These are phyloP conservation scores for Chytriomyces sp. DNA, from an alignment of 192 early-diverging fungal species.

Conservation along the genomic window DNA sequence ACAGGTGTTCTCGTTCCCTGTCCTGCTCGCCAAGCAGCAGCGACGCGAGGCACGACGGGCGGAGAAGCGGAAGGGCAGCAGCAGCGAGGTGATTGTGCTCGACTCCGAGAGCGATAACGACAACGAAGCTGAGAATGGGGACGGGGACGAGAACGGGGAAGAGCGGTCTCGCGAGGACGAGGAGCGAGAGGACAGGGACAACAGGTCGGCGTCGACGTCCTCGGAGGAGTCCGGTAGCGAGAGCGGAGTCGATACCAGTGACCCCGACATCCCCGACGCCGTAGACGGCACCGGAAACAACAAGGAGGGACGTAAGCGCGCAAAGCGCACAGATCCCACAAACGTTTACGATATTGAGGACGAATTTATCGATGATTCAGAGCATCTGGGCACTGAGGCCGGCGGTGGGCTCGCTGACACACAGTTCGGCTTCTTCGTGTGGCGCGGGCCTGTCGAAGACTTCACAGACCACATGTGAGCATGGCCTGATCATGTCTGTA, in stretches of 20 bases:
- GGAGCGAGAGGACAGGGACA: not conserved
- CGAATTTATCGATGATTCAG: slow-evolving; percentile 55
- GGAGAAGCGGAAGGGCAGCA: not conserved
- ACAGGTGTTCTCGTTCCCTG: slow-evolving; percentile 15
- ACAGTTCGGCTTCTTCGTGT: slow-evolving; percentile 45
- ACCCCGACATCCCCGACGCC: too few species aligned
- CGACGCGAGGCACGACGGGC: not conserved
- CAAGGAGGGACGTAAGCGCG: not conserved
- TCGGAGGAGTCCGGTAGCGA: too few species aligned
- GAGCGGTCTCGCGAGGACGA: not conserved
- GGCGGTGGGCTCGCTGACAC: slow-evolving; percentile 5
- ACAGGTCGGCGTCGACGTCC: not conserved
- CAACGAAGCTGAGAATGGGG: slow-evolving; percentile 10
- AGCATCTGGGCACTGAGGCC: slow-evolving; percentile 26
- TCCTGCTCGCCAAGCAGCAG: not conserved
- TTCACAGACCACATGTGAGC: slow-evolving; percentile 43
- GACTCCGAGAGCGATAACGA: slow-evolving; percentile 15
- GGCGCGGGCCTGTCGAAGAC: slow-evolving; percentile 44
- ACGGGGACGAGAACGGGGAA: slow-evolving; percentile 3
- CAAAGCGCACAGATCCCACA: slow-evolving; percentile 27
- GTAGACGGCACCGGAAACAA: not conserved
- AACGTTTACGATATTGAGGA: slow-evolving; percentile 53
- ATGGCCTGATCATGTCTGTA: not conserved
- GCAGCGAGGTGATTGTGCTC: slow-evolving; percentile 21
- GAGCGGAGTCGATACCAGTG: too few species aligned